Conservation (phyloP, 1,284 basidiomycete genomes). For the Leccinum solheimii region DNA sequence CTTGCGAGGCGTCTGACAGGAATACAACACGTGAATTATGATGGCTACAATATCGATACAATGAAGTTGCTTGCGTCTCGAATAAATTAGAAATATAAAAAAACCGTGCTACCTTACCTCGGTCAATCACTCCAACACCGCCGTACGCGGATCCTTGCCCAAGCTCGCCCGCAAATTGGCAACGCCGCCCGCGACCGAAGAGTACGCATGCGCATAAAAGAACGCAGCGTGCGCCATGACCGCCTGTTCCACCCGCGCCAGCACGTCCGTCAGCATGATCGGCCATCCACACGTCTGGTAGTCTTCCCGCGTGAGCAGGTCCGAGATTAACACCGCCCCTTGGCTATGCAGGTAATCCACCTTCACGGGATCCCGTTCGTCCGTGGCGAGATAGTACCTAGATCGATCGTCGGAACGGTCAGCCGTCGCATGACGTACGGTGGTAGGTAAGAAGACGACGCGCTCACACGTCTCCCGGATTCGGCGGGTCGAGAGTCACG, state of each 20-base stretch:
- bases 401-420: neutral
- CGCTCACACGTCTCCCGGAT: conserved; percentile 27
- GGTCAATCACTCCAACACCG: conserved; percentile 31
- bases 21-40: too few relatives aligned
- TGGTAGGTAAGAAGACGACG: neutral
- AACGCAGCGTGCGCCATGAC: conserved; percentile 39
- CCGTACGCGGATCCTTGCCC: conserved; percentile 43
- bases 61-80: neutral
- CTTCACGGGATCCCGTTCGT: conserved; percentile 40
- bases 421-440: neutral
- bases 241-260: conserved; percentile 47
- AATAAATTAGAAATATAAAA: neutral
- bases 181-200: conserved; percentile 45
- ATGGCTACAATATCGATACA: neutral
- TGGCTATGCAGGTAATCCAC: conserved; percentile 37
- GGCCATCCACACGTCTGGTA: conserved; percentile 42
- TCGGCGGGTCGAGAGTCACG: conserved; percentile 28
- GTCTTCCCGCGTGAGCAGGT: conserved; percentile 39
- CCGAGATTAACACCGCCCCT: conserved; percentile 43
- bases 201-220: conserved; percentile 48
- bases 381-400: conserved; percentile 50
- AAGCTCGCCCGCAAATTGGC: conserved; percentile 42
- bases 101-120: neutral
- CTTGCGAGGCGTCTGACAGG: too few relatives aligned
- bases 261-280: conserved; percentile 45